Base-by-base conservation (phyloP, 306 rosid genomes). In the Trichosanthes truncata region DNA sequence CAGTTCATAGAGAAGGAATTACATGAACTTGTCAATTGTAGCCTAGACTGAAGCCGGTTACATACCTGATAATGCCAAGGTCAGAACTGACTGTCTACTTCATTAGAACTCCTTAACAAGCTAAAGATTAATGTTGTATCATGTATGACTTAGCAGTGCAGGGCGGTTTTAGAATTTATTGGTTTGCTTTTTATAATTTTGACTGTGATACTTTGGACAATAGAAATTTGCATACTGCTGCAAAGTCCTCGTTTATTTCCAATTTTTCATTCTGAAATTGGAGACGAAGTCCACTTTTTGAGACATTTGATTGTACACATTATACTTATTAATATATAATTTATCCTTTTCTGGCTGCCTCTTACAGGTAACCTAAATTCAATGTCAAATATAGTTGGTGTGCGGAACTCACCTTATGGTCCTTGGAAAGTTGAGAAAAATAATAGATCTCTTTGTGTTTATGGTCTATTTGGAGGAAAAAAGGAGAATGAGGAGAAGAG, bases 381-480 rank as follows among this genome's bases (percentile, higher is more conserved):
- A 80, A 74, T 80, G 72, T 78, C 85, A 5, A 90, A 81, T 79
- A 49, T 87, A 74, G 84, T 81, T 80, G 89, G 89, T 20, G 62
- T 55, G 68, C 88, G 84, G 84, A 10, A 77, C 43, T 46, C 82
- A 53, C 86, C 86, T 35, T 80, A 29, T 76, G 80, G 87, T 48
- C 73, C 10, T 72, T 67, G 57, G 55, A 87, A 78, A 35, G 51
- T 82, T 81, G 85, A 88, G 79, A 74, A 36, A 49, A 79, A 52
- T 60, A 78, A 41, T 73, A 82, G 88, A 83, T 61, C 82, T 31
- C 57, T 85, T 48, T 83, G 87, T 77, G 90, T 93, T 20, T 51
- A 78, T 78, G 89, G 89, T 60, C 87, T 89, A 76, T 88, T 89
- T 78, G 98, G 97, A 83, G 96, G 93, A 14, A 90, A 90, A 83